Evolutionary conservation across 176 grass and related monocot genomes (phyloP).

Genomic region (Oropetium thomaeum): DNA sequence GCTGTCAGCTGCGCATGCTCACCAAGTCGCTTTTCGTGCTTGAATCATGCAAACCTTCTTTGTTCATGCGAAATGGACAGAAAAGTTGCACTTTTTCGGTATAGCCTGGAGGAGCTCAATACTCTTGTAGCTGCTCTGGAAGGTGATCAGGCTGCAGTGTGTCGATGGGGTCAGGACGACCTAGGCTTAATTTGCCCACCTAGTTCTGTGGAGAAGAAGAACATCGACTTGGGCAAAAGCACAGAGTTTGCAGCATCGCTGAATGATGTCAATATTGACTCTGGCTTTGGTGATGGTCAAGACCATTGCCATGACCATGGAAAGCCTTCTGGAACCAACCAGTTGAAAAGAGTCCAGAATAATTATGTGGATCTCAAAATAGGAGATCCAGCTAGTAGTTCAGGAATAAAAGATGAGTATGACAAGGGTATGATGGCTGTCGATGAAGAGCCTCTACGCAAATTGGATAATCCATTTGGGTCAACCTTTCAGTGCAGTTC

Average conservation of each 20-base stretch:
- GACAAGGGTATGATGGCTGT: slow-evolving; percentile 16
- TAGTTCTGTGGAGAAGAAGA: slow-evolving; percentile 23
- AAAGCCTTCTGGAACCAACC: slow-evolving; percentile 16
- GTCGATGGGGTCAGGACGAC: slow-evolving; percentile 36
- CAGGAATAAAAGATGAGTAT: slow-evolving; percentile 33
- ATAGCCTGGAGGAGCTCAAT: slow-evolving; percentile 65
- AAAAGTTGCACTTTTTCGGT: slow-evolving; percentile 44
- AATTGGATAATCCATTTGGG: slow-evolving; percentile 21
- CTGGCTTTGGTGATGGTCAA: slow-evolving; percentile 15
- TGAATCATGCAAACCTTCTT: slow-evolving; percentile 61
- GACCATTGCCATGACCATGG: slow-evolving; percentile 10
- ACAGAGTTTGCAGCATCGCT: not conserved
- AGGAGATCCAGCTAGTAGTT: slow-evolving; percentile 19
- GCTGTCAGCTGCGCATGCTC: slow-evolving; percentile 75
- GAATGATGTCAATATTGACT: slow-evolving; percentile 13
- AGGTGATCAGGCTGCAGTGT: slow-evolving; percentile 52
- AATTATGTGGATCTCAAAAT: slow-evolving; percentile 49
- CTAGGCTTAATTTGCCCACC: slow-evolving; percentile 31
- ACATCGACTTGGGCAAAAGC: slow-evolving; percentile 28
- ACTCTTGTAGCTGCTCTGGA: slow-evolving; percentile 68
- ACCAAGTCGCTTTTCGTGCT: slow-evolving; percentile 67
- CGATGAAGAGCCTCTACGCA: slow-evolving; percentile 14
- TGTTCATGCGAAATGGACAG: slow-evolving; percentile 69
- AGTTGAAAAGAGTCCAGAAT: slow-evolving; percentile 5
- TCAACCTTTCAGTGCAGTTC: slow-evolving; percentile 30